Percentiles rank a stretch among this genome's conserved stretches.
Conservation (phyloP, 805 yeast species). For the Ogataea pilisensis region DNA sequence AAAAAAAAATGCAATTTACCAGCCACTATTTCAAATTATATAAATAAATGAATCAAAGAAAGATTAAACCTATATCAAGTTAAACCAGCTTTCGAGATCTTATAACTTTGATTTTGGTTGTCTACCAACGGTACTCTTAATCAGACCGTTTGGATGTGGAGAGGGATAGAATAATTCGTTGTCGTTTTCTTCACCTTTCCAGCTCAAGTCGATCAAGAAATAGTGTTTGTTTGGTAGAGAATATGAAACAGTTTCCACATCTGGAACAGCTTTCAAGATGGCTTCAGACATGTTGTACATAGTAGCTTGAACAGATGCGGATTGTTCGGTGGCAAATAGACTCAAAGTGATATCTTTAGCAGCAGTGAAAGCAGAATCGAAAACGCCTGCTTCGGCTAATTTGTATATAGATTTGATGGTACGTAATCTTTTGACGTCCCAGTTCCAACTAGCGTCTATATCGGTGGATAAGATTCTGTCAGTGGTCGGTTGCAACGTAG, state of each 20-base stretch:
- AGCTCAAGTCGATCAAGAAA: constrained; percentile 70
- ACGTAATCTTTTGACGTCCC: constrained; percentile 46
- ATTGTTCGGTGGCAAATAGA: constrained; percentile 77
- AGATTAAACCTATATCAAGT: too few species aligned
- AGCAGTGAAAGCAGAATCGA: constrained; percentile 57
- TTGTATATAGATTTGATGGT: constrained; percentile 45
- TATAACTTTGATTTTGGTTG: constrained; percentile 51
- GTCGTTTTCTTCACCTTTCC: constrained; percentile 81
- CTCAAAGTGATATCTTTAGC: constrained; percentile 71
- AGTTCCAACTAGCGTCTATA: constrained; percentile 70
- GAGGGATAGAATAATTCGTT: constrained; percentile 85
- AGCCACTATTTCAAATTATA: too few species aligned
- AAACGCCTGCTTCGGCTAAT: constrained; percentile 55
- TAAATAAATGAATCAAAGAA: too few species aligned
- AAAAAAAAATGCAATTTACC: too few species aligned
- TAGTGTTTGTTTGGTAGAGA: constrained; percentile 90
- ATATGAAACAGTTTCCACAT: constrained; percentile 63
- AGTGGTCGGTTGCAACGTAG: constrained; percentile 75
- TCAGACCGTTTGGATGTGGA: constrained; percentile 90
- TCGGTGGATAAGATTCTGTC: constrained; percentile 90
- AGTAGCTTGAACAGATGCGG: constrained; percentile 95
- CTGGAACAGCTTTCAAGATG: constrained; percentile 56
- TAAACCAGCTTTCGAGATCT: too few species aligned
- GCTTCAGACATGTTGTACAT: constrained; percentile 88
- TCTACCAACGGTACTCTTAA: constrained; percentile 83